Base-by-base conservation (phyloP, 306 rosid species). In the Castanea sativa region DNA sequence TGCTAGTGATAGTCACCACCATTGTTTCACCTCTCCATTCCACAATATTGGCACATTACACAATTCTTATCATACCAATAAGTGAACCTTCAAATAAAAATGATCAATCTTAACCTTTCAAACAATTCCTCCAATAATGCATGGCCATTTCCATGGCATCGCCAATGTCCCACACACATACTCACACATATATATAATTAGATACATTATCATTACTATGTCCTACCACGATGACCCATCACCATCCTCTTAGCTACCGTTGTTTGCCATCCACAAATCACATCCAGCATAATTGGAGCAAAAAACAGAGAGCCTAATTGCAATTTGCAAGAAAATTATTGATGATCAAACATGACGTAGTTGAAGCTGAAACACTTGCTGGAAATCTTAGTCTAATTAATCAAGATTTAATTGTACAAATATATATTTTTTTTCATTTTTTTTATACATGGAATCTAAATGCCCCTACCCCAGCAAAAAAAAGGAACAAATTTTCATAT, bases 401-500 rank as follows among this genome's bases (percentile, higher is more conserved):
- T 16, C 25, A 27, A 43, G 75, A 72, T 58, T 73, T 73, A 82
- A 57, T 81, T 76, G 72, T 67, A 76, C 80, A 69, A 58, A 57
- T 64, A 14, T 68, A 27, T 1, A 8, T 23, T 8, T 10, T 35
- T 8, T 67, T 5, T 14, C 32, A 12, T 49, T 70, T 80, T 45
- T 53, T 20, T 27, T 56, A 18, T 27, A 57, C 61, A 71, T 30
- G 33, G 69, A 65, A 75, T 56, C 88, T 71, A 57, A 30, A 18
- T 45, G 78, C 59, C 51, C 56, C 67, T 59, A 2, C 77, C 72
- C 71, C 63, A 83, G 84, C 80, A 76, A 84, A 87, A 81, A 55
- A 15, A 73, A 79, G 59, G 84, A 76, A 74, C 87, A 76, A 82
- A 85, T 71, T 85, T 71, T 73, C 53, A 56, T 32, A 4, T 18